Evolutionary conservation across 2,329 filamentous ascomycete genomes (phyloP).

Genomic region (Passalora sequoiae): DNA sequence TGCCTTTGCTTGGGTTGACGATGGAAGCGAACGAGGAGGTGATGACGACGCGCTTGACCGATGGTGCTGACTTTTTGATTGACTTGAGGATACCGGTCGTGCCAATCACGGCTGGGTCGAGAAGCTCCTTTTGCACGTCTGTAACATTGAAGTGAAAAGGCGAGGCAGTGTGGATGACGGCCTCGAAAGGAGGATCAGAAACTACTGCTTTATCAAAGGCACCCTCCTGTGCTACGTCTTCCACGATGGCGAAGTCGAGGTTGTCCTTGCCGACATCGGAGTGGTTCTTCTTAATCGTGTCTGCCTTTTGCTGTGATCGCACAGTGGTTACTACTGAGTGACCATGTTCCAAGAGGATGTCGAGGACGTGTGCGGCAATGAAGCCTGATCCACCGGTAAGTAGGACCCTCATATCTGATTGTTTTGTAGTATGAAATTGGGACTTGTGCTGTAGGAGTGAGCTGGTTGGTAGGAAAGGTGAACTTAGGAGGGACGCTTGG

Average conservation of each 20-base stretch:
- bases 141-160: slow-evolving; percentile 72
- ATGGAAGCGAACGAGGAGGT: slow-evolving; percentile 66
- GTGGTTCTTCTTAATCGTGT: slow-evolving; percentile 54
- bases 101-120: slow-evolving; percentile 59
- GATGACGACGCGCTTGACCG: slow-evolving; percentile 67
- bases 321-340: slow-evolving; percentile 61
- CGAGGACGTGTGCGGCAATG: slow-evolving; percentile 61
- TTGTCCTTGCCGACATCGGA: slow-evolving; percentile 49
- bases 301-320: slow-evolving; percentile 56
- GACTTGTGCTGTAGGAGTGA: slow-evolving; percentile 1
- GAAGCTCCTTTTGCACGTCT: slow-evolving; percentile 59
- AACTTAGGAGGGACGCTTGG: neutral
- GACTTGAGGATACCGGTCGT: slow-evolving; percentile 59
- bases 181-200: slow-evolving; percentile 62
- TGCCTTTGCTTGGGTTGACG: slow-evolving; percentile 51
- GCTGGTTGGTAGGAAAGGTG: neutral
- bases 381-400: slow-evolving; percentile 55
- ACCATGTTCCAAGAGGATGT: slow-evolving; percentile 51
- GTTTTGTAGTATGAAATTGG: slow-evolving; percentile 6
- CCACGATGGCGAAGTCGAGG: slow-evolving; percentile 62
- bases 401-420: slow-evolving; percentile 31
- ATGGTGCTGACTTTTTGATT: slow-evolving; percentile 56
- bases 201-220: slow-evolving; percentile 62
- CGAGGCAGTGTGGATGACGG: slow-evolving; percentile 68
- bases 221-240: slow-evolving; percentile 63